Conservation (phyloP, 805 yeast genomes). For the Maudiozyma barnettii region DNA sequence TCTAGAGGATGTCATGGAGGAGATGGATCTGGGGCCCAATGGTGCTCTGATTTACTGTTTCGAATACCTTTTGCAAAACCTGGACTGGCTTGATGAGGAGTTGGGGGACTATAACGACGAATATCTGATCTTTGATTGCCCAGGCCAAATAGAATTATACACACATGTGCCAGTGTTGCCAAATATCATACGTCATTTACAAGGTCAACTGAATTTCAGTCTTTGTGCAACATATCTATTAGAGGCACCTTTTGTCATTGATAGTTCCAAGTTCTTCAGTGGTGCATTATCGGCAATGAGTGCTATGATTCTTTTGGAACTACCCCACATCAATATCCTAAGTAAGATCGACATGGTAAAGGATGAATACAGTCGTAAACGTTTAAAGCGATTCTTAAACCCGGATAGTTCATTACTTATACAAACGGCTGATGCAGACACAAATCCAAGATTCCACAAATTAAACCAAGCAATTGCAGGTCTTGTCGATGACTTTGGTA, state of each 20-base stretch:
- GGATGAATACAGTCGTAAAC: conserved; percentile 64
- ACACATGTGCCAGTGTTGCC: conserved; percentile 94
- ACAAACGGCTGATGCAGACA: conserved; percentile 34
- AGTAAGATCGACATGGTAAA: conserved; percentile 82
- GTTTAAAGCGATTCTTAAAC: conserved; percentile 72
- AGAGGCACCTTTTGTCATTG: conserved; percentile 91
- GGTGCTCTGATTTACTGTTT: conserved; percentile 92
- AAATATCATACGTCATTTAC: conserved; percentile 75
- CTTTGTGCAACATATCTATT: conserved; percentile 86
- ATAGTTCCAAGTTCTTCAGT: conserved; percentile 82
- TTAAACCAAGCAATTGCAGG: conserved; percentile 79
- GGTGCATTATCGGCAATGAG: conserved; percentile 97
- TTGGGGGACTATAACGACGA: conserved; percentile 95
- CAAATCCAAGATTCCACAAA: conserved; percentile 53
- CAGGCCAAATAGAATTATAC: conserved; percentile 81
- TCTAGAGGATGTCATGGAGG: conserved; percentile 91
- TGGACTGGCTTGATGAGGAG: conserved; percentile 97
- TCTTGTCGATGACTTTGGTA: conserved; percentile 93
- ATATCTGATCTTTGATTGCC: conserved; percentile 88
- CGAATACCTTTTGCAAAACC: conserved; percentile 76
- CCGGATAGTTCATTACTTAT: conserved; percentile 80
- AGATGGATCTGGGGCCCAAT: conserved; percentile 85
- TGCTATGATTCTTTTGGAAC: conserved; percentile 89
- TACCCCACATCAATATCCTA: conserved; percentile 87
- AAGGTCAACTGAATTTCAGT: conserved; percentile 68